Base-by-base conservation (phyloP, 345 rosid species). In the Hibiscus tridactylites region DNA sequence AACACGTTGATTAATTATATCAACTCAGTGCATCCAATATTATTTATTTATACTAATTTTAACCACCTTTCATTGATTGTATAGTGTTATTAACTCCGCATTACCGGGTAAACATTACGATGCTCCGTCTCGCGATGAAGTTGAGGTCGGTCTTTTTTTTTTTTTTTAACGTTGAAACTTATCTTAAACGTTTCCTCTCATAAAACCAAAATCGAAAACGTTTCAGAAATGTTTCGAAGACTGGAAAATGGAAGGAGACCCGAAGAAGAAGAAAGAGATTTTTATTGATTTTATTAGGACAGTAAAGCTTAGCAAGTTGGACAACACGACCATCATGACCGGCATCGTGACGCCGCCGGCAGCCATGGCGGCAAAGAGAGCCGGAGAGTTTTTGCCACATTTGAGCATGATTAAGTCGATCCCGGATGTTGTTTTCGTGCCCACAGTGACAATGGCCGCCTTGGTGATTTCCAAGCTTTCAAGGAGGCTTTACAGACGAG, bases 391-490 rank as follows among this genome's bases (percentile, higher is more conserved):
- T 63, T 68, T 91, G 64, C 93, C 97, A 0, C 97, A 94, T 70
- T 63, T 90, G 35, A 83, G 66, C 66, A 0, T 91, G 1, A 76
- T 91, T 52, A 91, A 90, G 80, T 67, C 67, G 35, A 75, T 95
- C 28, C 99, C 97, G 13, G 96, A 91, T 74, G 96, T 95, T 42
- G 65, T 89, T 21, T 90, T 95, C 24, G 97, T 95, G 61, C 99
- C 97, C 15, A 74, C 88, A 0, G 83, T 82, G 9, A 89, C 97
- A 1, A 80, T 91, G 37, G 31, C 85, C 11, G 89, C 96, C 56
- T 80, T 91, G 52, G 76, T 90, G 75, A 71, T 86, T 47, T 90
- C 84, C 26, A 91, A 90, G 84, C 86, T 88, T 75, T 90, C 95
- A 17, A 84, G 86, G 69, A 83, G 90, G 81, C 80, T 86, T 73